Evolutionary conservation across 73 alveolate species (phyloP), one percentile per base, ranked within the genome.

Genomic region (Blepharisma japonicum): DNA sequence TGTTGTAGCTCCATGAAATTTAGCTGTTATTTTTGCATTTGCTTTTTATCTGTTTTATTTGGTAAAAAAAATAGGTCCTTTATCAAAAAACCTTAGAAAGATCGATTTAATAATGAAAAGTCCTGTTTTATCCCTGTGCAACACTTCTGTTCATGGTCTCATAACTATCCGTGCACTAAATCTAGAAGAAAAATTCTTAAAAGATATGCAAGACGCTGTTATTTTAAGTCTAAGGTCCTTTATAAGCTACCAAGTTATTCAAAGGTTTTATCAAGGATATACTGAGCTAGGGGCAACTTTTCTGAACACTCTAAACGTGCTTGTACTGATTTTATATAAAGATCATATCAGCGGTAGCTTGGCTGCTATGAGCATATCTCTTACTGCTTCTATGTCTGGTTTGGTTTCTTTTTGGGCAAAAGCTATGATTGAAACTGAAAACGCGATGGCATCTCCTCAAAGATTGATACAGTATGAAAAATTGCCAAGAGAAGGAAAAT

Each of bases 71-170:
- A 2, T 61, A 9, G 46, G 0, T 25, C 56, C 54, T 46, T 32
- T 71, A 6, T 54, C 68, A 2, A 81, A 71, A 61, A 45, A 51
- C 39, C 32, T 81, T 6, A 68, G 50, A 51, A 56, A 55, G 6
- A 78, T 81, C 6, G 87, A 81, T 20, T 50, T 71, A 55, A 42
- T 54, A 51, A 38, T 55, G 38, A 81, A 77, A 74, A 74, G 87
- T 23, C 86, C 86, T 38, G 45, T 82, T 14, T 48, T 82, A 49
- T 51, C 53, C 54, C 38, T 82, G 7, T 39, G 77, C 38, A 55
- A 55, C 82, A 45, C 45, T n/a, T 55, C 86, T 5, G 21, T 82
- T 18, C 55, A 77, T 55, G 89, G 89, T 5, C 80, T 82, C 7
- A 38, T 54, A 6, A 23, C 83, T 51, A 81, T 82, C 38, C 55